Evolutionary conservation across 2,329 filamentous ascomycete species (phyloP), one percentile per base, ranked within the genome.

Genomic region (Clonostachys sp.): DNA sequence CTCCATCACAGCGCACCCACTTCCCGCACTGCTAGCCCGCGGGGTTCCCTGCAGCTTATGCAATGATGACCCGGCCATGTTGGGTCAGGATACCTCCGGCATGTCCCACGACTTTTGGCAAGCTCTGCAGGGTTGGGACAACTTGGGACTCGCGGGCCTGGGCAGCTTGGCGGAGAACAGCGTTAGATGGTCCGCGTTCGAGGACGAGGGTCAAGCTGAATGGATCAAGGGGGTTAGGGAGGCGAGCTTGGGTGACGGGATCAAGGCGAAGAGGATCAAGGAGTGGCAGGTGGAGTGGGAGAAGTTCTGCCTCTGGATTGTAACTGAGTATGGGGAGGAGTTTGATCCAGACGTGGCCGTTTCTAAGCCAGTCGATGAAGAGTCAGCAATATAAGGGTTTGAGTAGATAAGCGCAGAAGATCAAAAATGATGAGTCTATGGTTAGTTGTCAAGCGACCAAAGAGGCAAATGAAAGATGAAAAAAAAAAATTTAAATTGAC

Each of bases 61-160:
- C 70, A 96, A 96, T 61, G 92, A 96, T 61, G 91, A 96, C 61
- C 91, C 91, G 2, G 89, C 87, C 1, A 89, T 96, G 59, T 75
- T 96, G 6, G 91, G 91, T 9, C 89, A 95, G 58, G 88, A 88
- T 48, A 81, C 78, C 7, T 86, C 84, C 24, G 90, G 89, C 36
- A 84, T 94, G 77, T 92, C 87, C 2, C 89, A 95, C 65, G 91
- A 96, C 67, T 96, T 95, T 66, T 96, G 90, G 89, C 90, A 95
- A 66, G 87, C 88, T 2, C 71, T 96, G 17, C 91, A 96, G 66
- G 91, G 89, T 0, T 94, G 91, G 81, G 86, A 95, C 50, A 96
- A 95, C 60, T 78, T 96, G 13, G 94, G 91, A 1, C 75, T 97
- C 3, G 90, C 89, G 12, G 92, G 91, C 0, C 69, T 97, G 45